Evolutionary conservation across 2,329 filamentous ascomycete genomes (phyloP).

Genomic region (Verticillium zaregamsianum): DNA sequence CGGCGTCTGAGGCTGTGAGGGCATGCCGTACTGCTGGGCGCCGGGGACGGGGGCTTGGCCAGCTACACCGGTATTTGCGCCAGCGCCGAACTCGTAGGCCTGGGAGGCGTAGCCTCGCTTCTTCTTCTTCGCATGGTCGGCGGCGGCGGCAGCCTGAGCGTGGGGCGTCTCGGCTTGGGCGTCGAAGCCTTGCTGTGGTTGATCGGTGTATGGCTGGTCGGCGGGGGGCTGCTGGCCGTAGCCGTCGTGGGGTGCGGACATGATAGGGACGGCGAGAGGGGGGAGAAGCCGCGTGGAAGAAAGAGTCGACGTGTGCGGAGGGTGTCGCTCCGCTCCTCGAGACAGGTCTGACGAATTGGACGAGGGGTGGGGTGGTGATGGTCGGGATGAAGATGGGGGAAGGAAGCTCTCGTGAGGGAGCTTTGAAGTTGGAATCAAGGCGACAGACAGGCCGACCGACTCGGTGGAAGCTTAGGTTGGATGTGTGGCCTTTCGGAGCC

Average conservation of each 20-base stretch:
- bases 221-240: slow-evolving; percentile 47
- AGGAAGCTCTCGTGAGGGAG: slow-evolving; percentile 3
- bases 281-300: slow-evolving; percentile 1
- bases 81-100: slow-evolving; percentile 87
- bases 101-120: slow-evolving; percentile 93
- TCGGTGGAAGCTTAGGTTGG: not conserved
- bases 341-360: not conserved
- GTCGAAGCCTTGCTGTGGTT: slow-evolving; percentile 30
- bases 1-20: slow-evolving; percentile 30
- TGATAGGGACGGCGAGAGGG: slow-evolving; percentile 26
- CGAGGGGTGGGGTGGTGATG: not conserved
- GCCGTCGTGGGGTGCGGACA: slow-evolving; percentile 55
- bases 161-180: slow-evolving; percentile 29
- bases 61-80: slow-evolving; percentile 67
- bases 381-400: slow-evolving; percentile 1
- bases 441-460: not conserved
- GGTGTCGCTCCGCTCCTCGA: slow-evolving; percentile 1
- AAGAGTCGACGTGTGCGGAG: slow-evolving; percentile 1
- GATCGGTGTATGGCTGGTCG: slow-evolving; percentile 36
- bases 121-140: slow-evolving; percentile 67
- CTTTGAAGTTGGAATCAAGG: slow-evolving; percentile 1
- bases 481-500: slow-evolving; percentile 1
- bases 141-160: slow-evolving; percentile 19
- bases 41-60: slow-evolving; percentile 34
- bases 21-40: slow-evolving; percentile 45